Base-by-base conservation (phyloP, 257 asterid species). In the Solanum sparsipilum region DNA sequence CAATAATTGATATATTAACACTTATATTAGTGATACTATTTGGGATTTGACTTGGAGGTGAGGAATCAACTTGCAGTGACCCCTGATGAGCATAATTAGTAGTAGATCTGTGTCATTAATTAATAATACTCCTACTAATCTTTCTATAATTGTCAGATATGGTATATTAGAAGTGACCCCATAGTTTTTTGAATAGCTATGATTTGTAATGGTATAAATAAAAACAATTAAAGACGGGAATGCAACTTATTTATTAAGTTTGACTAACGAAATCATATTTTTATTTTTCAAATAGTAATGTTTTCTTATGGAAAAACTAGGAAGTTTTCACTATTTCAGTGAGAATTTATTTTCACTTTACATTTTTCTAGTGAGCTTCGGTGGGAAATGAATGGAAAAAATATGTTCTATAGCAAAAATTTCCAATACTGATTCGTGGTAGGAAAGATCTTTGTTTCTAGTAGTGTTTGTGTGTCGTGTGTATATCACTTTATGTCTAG, bases 11-110 rank as follows among this genome's bases (percentile, higher is more conserved):
- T 4, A n/a, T 63, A 23, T 10, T 21, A 10, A 13, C 12, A 63
- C 1, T 63, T 72, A 27, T 44, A 78, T 41, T 41, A 39, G 31
- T 74, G 83, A 78, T 78, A 39, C 63, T 67, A 27, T 12, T 78
- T 25, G 38, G 15, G 5, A 44, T 79, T 79, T 79, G 84, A 44
- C 84, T 79, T 41, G 84, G 38, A 25, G 65, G 32, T 78, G 63
- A 78, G 84, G n/a, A 7, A 41, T 25, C 84, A 79, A 79, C 38
- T 79, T 79, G 84, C 65, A 27, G 25, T 79, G 63, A 79, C 67
- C 21, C 60, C 58, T 6, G 15, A 25, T 23, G 9, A 25, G 25
- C 35, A n/a, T 41, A 78, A 41, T 78, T 78, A 79, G 38, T 44
- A 44, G 12, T 32, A 78, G 60, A 78, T 78, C 32, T 79, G 39